Base-by-base conservation (phyloP, 202 grass and related monocot genomes). In the Panicum virgatum region DNA sequence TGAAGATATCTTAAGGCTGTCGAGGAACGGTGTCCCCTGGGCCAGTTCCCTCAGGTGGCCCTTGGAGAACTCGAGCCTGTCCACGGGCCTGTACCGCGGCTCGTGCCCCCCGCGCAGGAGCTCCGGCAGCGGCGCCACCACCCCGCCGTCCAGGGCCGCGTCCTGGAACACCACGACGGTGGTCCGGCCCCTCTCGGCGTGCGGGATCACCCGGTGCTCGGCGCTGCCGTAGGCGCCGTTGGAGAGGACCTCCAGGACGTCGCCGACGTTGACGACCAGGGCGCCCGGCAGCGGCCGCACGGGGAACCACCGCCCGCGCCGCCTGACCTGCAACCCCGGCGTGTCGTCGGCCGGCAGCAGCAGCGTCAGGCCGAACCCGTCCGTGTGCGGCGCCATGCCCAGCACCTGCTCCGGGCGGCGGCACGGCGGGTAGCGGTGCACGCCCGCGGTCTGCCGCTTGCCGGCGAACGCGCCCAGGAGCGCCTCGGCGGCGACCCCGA, bases 361-460 rank as follows among this genome's bases (percentile, higher is more conserved):
- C 65, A 90, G 4, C 4, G 89, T 89, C 26, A 94, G 30, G 8
- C 52, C 79, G 4, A 16, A 43, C 43, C 47, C 69, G 19, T 94
- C 88, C 1, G 88, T 88, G 73, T 94, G 91, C 2, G 82, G 68
- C 5, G 76, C 50, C 11, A 80, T 67, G 36, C 87, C 87, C 11
- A 93, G 9, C 18, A 93, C 87, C 70, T 82, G 77, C 34, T 88
- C 69, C 14, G 7, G 88, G 1, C 62, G 82, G 40, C 23, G 34
- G 69, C 91, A 90, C 4, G 91, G 82, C 12, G 91, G 85, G 62
- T 90, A 94, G 58, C 86, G 76, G 58, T 79, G 72, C 1, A 84
- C 75, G 13, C 72, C 72, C 19, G 86, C 1, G 6, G 23, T 36
- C 63, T 94, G 91, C 11, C 37, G 42, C 30, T 23, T 84, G 9